Percentiles rank a stretch among this genome's conserved stretches.
phyloP scores from a whole-genome alignment of 2,329 filamentous ascomycete species.

The Orbilia blumenaviensis region DNA sequence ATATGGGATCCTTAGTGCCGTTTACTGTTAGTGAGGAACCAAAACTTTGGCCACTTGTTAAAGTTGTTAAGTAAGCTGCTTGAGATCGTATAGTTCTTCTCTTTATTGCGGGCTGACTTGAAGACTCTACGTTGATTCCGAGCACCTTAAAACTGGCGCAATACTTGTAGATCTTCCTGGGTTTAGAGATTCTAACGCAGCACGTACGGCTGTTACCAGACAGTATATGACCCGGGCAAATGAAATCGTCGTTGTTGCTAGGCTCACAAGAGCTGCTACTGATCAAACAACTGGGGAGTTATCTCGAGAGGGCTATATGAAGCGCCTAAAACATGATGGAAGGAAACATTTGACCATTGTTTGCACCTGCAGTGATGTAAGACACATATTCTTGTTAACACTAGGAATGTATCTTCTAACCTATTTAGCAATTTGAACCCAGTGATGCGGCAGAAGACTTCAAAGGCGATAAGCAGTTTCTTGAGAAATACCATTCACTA shows the following conservation, averaged over 20 bases:
- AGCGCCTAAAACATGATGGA: background rate
- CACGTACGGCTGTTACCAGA: background rate
- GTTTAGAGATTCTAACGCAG: background rate
- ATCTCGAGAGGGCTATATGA: background rate
- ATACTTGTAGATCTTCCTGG: conserved; percentile 23
- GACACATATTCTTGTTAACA: background rate
- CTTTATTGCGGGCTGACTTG: background rate
- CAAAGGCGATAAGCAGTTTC: background rate
- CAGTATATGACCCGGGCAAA: background rate
- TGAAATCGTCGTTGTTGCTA: conserved; percentile 19
- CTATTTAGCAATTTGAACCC: background rate
- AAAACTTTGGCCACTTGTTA: conserved; percentile 2
- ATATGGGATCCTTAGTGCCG: background rate
- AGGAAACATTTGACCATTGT: background rate
- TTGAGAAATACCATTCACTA: background rate
- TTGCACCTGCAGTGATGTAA: conserved; percentile 6
- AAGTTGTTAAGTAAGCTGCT: conserved; percentile 4
- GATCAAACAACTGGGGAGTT: conserved; percentile 6
- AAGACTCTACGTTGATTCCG: conserved; percentile 2
- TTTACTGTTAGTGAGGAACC: background rate
- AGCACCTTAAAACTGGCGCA: conserved; percentile 2
- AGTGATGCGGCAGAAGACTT: conserved; percentile 3
- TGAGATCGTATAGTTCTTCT: background rate
- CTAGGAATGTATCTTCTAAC: background rate
- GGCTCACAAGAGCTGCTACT: conserved; percentile 7